phyloP scores from a whole-genome alignment of 257 asterid species.

The Nicotiana obtusifolia region DNA sequence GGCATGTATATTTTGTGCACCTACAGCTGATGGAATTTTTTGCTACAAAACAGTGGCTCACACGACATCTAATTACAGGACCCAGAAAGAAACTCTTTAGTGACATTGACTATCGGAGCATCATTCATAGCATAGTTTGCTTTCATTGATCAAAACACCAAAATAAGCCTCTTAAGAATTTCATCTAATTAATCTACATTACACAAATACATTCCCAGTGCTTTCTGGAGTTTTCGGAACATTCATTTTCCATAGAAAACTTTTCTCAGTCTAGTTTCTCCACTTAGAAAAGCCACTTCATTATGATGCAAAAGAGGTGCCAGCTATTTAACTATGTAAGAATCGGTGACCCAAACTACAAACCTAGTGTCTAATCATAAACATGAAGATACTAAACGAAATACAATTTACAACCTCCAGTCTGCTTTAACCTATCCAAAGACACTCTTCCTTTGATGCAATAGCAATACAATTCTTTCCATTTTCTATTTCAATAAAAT shows the following conservation, averaged over 20 bases:
- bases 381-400: background rate
- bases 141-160: background rate
- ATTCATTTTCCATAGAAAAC: background rate
- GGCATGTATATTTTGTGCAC: background rate
- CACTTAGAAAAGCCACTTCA: background rate
- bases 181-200: background rate
- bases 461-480: background rate
- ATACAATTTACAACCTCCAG: background rate
- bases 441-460: background rate
- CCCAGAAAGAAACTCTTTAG: background rate
- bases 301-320: background rate
- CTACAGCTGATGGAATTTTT: background rate
- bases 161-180: background rate
- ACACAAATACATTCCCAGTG: background rate
- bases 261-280: background rate
- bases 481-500: background rate
- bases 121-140: background rate
- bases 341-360: background rate
- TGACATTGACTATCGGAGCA: background rate
- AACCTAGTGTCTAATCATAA: background rate
- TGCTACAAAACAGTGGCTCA: background rate
- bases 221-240: background rate
- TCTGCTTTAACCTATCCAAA: background rate
- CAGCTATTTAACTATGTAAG: background rate
- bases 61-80: background rate